Conservation (phyloP, 257 asterid species). For the Knoxia roxburghii region DNA sequence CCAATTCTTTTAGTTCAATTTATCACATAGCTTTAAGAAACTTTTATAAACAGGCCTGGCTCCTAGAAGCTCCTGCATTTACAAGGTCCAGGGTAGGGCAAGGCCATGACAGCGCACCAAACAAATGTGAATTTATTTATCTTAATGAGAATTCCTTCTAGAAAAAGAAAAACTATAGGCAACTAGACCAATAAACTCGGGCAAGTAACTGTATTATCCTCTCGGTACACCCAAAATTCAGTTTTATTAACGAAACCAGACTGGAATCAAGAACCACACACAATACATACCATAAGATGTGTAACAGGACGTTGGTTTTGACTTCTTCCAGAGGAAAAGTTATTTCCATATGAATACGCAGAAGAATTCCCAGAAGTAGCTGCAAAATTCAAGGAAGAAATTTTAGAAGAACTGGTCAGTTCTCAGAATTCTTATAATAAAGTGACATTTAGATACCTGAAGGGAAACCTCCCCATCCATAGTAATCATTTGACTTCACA, state of each 20-base stretch:
- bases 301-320: constrained; percentile 23
- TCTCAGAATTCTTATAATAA: not conserved
- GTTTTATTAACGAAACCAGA: not conserved
- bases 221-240: too few relatives aligned
- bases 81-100: too few relatives aligned
- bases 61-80: too few relatives aligned
- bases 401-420: not conserved
- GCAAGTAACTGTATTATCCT: not conserved
- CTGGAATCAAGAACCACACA: not conserved
- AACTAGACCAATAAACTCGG: not conserved
- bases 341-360: constrained; percentile 24
- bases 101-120: too few relatives aligned
- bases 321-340: constrained; percentile 24
- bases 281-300: constrained; percentile 27
- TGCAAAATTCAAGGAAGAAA: constrained; percentile 6
- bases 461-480: constrained; percentile 32
- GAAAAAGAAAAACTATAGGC: too few relatives aligned
- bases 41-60: not conserved
- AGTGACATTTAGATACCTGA: constrained; percentile 23
- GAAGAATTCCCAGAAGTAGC: constrained; percentile 30
- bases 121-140: too few relatives aligned
- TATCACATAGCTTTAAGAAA: not conserved
- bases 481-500: constrained; percentile 25
- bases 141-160: too few relatives aligned
- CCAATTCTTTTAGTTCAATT: not conserved